Conservation (phyloP, 306 rosid genomes). For the Sicyos edulis region DNA sequence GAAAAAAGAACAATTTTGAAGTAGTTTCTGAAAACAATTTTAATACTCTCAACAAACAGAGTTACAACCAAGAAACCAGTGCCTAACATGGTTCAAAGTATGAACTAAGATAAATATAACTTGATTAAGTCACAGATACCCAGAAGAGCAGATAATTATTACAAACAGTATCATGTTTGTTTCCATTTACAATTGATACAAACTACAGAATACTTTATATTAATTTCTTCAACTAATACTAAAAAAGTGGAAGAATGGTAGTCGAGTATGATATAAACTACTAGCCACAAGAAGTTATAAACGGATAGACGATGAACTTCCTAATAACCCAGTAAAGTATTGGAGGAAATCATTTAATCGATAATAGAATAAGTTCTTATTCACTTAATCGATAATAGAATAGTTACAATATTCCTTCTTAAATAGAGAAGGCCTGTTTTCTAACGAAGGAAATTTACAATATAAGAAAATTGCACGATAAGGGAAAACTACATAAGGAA, state of each 20-base stretch:
- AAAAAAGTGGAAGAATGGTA: background rate
- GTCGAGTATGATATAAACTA: background rate
- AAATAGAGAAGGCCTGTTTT: no score
- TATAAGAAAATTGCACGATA: no score
- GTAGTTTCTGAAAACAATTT: background rate
- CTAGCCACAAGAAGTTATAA: background rate
- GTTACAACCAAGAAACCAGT: background rate
- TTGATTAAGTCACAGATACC: background rate
- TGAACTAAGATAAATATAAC: background rate
- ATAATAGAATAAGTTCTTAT: no score
- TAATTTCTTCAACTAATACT: background rate
- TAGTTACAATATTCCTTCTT: no score
- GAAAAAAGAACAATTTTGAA: slow-evolving; percentile 5
- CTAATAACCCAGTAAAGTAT: no score
- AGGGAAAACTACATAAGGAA: no score
- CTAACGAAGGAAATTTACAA: no score
- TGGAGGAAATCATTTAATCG: no score
- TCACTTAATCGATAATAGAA: no score
- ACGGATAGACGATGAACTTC: background rate
- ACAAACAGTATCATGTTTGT: background rate
- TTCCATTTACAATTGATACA: background rate
- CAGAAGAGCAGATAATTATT: background rate
- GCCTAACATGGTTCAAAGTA: background rate
- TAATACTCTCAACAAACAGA: background rate
- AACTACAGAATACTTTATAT: background rate